A percentile compares a stretch with the other conserved stretches of the same genome.
These are phyloP conservation scores for Phytophthora pseudosyringae DNA, from an alignment of 352 stramenopile genomes.

Conservation along the genomic window DNA sequence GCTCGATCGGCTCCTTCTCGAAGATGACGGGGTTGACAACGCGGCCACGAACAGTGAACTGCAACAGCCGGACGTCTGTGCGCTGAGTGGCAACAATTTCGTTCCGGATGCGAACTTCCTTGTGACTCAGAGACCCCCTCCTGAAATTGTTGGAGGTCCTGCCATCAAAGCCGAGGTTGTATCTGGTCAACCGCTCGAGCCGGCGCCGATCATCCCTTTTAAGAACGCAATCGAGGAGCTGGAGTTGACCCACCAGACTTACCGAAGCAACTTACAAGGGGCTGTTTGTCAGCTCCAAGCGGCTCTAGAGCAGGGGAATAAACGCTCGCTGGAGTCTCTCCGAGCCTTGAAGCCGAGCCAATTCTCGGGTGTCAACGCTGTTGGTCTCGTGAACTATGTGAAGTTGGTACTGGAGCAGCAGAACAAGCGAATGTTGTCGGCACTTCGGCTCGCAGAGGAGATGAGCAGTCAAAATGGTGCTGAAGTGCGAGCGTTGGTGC, in stretches of 20 bases:
- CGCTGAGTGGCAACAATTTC: not conserved
- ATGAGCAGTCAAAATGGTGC: conserved; percentile 6
- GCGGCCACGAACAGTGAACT: not conserved
- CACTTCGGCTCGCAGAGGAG: conserved; percentile 20
- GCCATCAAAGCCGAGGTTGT: not conserved
- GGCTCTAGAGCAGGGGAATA: conserved; percentile 7
- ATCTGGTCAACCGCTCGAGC: conserved; percentile 3
- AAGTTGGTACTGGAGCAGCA: conserved; percentile 19
- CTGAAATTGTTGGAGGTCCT: not conserved
- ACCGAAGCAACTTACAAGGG: conserved; percentile 3
- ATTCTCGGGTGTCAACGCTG: not conserved
- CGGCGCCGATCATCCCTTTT: not conserved
- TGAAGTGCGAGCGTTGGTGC: conserved; percentile 11
- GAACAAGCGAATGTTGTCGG: conserved; percentile 13
- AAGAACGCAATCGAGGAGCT: not conserved
- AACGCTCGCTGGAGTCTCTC: conserved; percentile 10
- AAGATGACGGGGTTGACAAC: conserved; percentile 21
- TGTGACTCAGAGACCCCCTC: not conserved
- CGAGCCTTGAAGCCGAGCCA: not conserved
- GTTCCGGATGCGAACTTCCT: not conserved
- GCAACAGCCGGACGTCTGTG: not conserved
- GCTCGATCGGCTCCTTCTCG: conserved; percentile 23
- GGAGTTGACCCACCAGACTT: not conserved
- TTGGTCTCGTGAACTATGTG: not conserved
- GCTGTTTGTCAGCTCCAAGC: conserved; percentile 1